Percentiles rank a stretch among this genome's conserved stretches.
Conservation (phyloP, 2,329 filamentous ascomycete genomes). For the Xylaria digitata region DNA sequence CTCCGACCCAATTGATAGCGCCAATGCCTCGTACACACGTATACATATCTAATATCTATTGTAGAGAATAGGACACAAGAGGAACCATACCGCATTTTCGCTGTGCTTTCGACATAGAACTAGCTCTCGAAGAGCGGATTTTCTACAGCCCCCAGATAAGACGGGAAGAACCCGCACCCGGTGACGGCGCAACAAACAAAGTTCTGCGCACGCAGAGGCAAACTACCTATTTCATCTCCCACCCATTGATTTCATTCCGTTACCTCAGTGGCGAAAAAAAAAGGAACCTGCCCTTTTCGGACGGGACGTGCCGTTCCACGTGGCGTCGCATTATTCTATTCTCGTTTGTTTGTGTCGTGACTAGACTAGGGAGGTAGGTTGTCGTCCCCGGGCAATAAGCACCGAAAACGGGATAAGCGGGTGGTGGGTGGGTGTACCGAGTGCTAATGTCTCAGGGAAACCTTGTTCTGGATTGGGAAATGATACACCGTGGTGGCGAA, state of each 20-base stretch:
- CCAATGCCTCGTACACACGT: no score
- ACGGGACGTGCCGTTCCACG: constrained; percentile 26
- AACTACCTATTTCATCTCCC: not conserved
- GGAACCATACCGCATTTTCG: no score
- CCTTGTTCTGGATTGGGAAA: not conserved
- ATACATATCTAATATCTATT: no score
- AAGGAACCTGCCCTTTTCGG: constrained; percentile 22
- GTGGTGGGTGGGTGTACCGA: not conserved
- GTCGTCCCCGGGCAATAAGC: not conserved
- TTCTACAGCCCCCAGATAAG: not conserved
- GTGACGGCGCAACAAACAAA: no score
- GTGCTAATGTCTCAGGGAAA: constrained; percentile 20
- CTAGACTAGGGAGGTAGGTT: not conserved
- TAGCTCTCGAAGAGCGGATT: no score
- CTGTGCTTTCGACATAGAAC: no score
- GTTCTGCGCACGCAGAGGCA: no score
- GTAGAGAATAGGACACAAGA: no score
- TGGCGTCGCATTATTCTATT: constrained; percentile 13
- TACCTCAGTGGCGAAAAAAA: not conserved
- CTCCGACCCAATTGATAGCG: no score
- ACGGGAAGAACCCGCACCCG: not conserved
- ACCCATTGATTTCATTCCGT: not conserved
- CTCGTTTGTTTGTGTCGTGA: not conserved
- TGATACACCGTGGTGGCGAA: constrained; percentile 11
- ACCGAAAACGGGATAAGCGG: not conserved